Base-by-base conservation (phyloP, 1,139 yeast genomes). In the Candida buenavistaensis region DNA sequence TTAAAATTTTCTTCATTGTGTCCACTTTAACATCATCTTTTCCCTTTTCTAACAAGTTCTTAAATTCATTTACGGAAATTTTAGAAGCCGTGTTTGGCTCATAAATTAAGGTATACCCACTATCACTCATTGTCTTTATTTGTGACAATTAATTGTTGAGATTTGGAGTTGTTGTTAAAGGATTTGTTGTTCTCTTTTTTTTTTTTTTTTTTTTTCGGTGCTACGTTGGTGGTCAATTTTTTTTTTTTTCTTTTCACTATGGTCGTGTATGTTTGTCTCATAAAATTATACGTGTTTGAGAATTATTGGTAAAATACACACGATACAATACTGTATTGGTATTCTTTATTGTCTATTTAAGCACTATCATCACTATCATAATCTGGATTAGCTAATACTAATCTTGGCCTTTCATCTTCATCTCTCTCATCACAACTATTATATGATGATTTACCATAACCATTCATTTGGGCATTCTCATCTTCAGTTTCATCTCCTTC, bases 1-100 rank as follows among this genome's bases (percentile, higher is more conserved):
- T 79, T 48, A 92, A 73, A 48, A 92, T 84, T 50, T 79, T 78
- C 57, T 86, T 86, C 98, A 92, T 92, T 41, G 96, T 83, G 38
- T 80, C 87, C 46, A 90, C 78, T 64, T 92, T 90, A 49, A 78
- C 80, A 24, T 84, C 95, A 59, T 92, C 98, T 47, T 78, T 79
- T 36, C 96, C 95, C 62, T 86, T 88, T 64, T 92, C 98, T 52
- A 94, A 74, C 47, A 83, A 72, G 38, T 77, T 76, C 57, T 80
- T 84, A 66, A 85, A 83, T 63, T 90, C 96, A 52, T 76, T 76
- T 37, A 77, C 76, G 21, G 95, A 78, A 44, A 82, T 78, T 59
- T 80, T 82, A 47, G 77, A 75, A 41, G 83, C 76, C 54, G 90
- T 75, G 48, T 78, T 75, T 37, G 89, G 86, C 70, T 84, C 89